phyloP scores from a whole-genome alignment of 768 basidiomycete genomes.

The Mrakia gelida region DNA sequence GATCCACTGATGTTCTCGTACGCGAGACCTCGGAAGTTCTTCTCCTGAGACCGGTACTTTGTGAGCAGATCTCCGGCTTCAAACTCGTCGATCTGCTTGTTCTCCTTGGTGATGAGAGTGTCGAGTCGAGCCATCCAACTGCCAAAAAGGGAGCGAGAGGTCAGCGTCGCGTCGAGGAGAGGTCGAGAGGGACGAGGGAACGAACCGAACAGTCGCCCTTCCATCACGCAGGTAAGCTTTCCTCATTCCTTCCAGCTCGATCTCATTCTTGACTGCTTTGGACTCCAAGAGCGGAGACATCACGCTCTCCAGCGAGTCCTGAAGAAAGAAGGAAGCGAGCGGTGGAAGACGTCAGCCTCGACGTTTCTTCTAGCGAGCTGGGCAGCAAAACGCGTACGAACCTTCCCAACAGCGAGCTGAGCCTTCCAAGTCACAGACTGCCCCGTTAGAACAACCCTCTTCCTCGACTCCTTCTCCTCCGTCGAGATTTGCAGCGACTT shows the following conservation, averaged over 20 bases:
- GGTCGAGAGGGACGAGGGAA: neutral
- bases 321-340: neutral
- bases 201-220: slow-evolving; percentile 52
- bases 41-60: slow-evolving; percentile 38
- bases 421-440: slow-evolving; percentile 40
- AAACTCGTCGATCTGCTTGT: slow-evolving; percentile 77
- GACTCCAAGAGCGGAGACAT: slow-evolving; percentile 66
- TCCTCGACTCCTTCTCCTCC: slow-evolving; percentile 21
- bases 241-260: slow-evolving; percentile 75
- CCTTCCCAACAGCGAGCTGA: slow-evolving; percentile 38
- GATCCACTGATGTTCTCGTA: slow-evolving; percentile 65
- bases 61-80: slow-evolving; percentile 73
- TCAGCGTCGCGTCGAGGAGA: neutral
- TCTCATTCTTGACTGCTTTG: slow-evolving; percentile 83
- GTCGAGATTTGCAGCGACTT: neutral
- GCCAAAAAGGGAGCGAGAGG: neutral
- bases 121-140: slow-evolving; percentile 89
- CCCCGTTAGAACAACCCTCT: slow-evolving; percentile 37
- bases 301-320: slow-evolving; percentile 48
- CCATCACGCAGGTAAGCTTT: slow-evolving; percentile 87
- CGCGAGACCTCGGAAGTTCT: slow-evolving; percentile 36
- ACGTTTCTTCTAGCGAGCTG: slow-evolving; percentile 73
- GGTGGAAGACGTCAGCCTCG: slow-evolving; percentile 56
- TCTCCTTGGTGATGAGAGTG: slow-evolving; percentile 64
- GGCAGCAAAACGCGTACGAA: slow-evolving; percentile 45